phyloP scores from a whole-genome alignment of 768 basidiomycete genomes.

The Erythrobasidium yunnanense region DNA sequence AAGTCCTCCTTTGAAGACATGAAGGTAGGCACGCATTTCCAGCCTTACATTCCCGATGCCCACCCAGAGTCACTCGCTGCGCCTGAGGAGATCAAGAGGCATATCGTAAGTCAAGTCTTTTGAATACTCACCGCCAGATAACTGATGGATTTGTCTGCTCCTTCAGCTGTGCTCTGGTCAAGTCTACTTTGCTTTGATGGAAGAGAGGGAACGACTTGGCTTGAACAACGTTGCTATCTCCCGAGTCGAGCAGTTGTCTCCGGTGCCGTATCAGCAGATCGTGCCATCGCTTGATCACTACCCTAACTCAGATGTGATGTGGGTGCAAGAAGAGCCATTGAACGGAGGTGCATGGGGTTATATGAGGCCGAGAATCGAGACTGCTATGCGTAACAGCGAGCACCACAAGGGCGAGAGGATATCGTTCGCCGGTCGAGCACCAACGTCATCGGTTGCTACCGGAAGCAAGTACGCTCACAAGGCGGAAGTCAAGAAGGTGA shows the following conservation, averaged over 20 bases:
- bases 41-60: slow-evolving; percentile 81
- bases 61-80: slow-evolving; percentile 59
- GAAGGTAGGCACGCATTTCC: slow-evolving; percentile 76
- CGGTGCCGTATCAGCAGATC: slow-evolving; percentile 90
- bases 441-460: slow-evolving; percentile 82
- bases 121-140: neutral
- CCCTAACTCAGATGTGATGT: slow-evolving; percentile 82
- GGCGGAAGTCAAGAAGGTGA: slow-evolving; percentile 55
- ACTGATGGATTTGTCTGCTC: neutral
- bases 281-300: slow-evolving; percentile 92
- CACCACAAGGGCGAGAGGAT: slow-evolving; percentile 87
- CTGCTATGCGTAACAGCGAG: slow-evolving; percentile 78
- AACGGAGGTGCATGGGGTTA: slow-evolving; percentile 98
- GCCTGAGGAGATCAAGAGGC: slow-evolving; percentile 77
- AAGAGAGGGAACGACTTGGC: slow-evolving; percentile 75
- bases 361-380: slow-evolving; percentile 69
- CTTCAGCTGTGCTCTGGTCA: slow-evolving; percentile 50
- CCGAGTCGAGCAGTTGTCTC: slow-evolving; percentile 85
- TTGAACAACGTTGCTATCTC: slow-evolving; percentile 88
- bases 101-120: slow-evolving; percentile 69
- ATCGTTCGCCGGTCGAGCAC: slow-evolving; percentile 79
- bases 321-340: slow-evolving; percentile 95
- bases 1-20: slow-evolving; percentile 79
- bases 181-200: slow-evolving; percentile 80
- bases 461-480: slow-evolving; percentile 65